A percentile compares a stretch with the other conserved stretches of the same genome.
phyloP scores from a whole-genome alignment of 495 filamentous ascomycete species.

The Penicillium manginii region DNA sequence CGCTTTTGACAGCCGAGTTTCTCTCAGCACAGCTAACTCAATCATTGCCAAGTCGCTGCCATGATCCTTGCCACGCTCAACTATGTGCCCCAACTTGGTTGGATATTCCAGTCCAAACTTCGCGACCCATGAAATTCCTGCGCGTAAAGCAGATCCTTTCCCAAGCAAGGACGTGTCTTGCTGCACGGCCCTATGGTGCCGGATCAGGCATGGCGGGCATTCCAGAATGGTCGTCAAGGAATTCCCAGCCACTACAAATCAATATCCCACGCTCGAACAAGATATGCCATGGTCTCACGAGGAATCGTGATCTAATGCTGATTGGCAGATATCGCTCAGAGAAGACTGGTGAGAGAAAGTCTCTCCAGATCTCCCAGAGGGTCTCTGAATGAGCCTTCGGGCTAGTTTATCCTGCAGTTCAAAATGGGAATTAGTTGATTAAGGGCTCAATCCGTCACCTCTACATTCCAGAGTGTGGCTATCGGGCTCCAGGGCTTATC shows the following conservation, averaged over 20 bases:
- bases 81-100: no score
- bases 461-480: not conserved
- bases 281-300: not conserved
- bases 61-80: no score
- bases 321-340: not conserved
- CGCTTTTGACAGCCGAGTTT: no score
- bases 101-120: no score
- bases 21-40: no score
- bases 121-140: no score
- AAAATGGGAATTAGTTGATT: no score
- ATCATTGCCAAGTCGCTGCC: no score
- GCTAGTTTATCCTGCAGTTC: not conserved
- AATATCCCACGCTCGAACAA: not conserved
- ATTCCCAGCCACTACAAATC: conserved; percentile 21
- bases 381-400: not conserved
- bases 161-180: not conserved
- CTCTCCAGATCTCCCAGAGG: not conserved
- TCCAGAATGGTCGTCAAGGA: conserved; percentile 4
- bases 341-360: not conserved
- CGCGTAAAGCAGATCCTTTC: not conserved
- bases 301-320: not conserved
- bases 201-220: conserved; percentile 16
- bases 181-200: not conserved
- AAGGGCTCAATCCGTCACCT: not conserved
- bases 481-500: not conserved